Percentiles rank a stretch among this genome's conserved stretches.
phyloP scores from a whole-genome alignment of 2,329 filamentous ascomycete species.

The Trematosphaeria pertusa region DNA sequence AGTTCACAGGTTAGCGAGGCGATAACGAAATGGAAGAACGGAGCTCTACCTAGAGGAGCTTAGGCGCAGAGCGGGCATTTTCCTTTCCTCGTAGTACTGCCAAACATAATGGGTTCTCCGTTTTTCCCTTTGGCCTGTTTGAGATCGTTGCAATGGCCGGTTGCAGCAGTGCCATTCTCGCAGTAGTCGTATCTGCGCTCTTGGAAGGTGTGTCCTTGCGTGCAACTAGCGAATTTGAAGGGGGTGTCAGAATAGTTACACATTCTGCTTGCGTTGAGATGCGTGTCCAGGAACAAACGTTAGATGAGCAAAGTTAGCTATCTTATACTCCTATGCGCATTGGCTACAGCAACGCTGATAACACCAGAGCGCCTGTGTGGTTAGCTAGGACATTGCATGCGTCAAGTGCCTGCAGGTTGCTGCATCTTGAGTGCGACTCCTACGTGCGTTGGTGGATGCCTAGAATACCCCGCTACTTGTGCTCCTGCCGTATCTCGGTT shows the following conservation, averaged over 20 bases:
- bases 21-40: slow-evolving; percentile 7
- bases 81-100: slow-evolving; percentile 8
- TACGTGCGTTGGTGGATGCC: too few relatives aligned
- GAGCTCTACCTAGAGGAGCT: slow-evolving; percentile 8
- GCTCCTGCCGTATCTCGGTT: too few relatives aligned
- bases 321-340: too few relatives aligned
- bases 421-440: too few relatives aligned
- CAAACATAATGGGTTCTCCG: slow-evolving; percentile 7
- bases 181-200: slow-evolving; percentile 8
- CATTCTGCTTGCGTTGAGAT: slow-evolving; percentile 11
- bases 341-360: too few relatives aligned
- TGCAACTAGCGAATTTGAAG: slow-evolving; percentile 3
- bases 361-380: too few relatives aligned
- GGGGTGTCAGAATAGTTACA: slow-evolving; percentile 8
- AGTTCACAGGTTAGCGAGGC: slow-evolving; percentile 9
- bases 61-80: slow-evolving; percentile 13
- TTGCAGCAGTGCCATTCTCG: slow-evolving; percentile 9
- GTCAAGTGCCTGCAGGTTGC: too few relatives aligned
- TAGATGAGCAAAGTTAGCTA: too few relatives aligned
- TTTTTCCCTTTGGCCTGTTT: slow-evolving; percentile 9
- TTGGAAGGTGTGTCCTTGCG: slow-evolving; percentile 7
- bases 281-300: too few relatives aligned
- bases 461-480: too few relatives aligned
- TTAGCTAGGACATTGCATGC: too few relatives aligned
- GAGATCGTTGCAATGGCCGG: slow-evolving; percentile 8